Evolutionary conservation across 176 grass and related monocot species (phyloP), one percentile per base, ranked within the genome.

Genomic region (Dactylis glomerata): DNA sequence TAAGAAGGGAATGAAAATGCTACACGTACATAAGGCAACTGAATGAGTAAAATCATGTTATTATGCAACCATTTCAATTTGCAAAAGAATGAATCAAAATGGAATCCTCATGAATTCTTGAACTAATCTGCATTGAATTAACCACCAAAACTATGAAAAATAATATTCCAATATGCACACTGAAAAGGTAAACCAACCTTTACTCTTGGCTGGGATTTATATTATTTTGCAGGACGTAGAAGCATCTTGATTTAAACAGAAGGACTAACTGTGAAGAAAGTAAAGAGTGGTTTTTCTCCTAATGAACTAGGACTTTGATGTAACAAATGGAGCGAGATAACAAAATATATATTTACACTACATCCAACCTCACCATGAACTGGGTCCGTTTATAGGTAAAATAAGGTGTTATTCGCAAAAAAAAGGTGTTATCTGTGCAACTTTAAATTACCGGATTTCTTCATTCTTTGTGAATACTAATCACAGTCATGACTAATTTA

Each of bases 81-180:
- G 13, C 57, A 68, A 51, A 85, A 41, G 17, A 81, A 51, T 51
- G 23, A 8, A n/a, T 2, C 54, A 68, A 20, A 6, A 36, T 45
- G 47, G 11, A 30, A 52, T 31, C 42, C 36, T 72, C 70, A 3
- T 23, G 22, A 37, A 22, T 33, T 33, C 34, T 64, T 17, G 10
- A 83, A 66, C 52, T 51, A 51, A 63, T 22, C 52, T 84, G 31
- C 17, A 54, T 31, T 79, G 24, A 71, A 71, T 49, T 77, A 68
- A 55, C 36, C 14, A 76, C 5, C 69, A 81, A 17, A 63, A 55
- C 6, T 24, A 32, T 49, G 0, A 68, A n/a, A 64, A 68, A 16
- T 12, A 11, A 17, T 27, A 61, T 83, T 6, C 57, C 57, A 28
- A 14, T 10, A 8, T 23, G 30, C 51, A 47, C 24, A 10, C 24